phyloP scores from a whole-genome alignment of 192 early-diverging fungal genomes.

The Jimgerdemannia flammicorona region DNA sequence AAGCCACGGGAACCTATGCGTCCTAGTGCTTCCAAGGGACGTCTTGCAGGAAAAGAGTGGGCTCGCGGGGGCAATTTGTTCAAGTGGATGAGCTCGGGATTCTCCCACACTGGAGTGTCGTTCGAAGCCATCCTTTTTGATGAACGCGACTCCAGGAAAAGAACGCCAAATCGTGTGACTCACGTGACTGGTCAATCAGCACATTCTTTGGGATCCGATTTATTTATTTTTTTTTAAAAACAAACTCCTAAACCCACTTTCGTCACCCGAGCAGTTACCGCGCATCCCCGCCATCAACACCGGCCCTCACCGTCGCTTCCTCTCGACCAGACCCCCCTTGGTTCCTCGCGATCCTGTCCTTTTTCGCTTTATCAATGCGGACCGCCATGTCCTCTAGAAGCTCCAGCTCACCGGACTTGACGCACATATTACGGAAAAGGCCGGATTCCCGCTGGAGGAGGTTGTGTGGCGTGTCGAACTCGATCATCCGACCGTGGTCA shows the following conservation, averaged over 20 bases:
- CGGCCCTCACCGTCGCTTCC: no score
- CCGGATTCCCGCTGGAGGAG: constrained; percentile 58
- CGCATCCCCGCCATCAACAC: no score
- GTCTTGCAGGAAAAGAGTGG: constrained; percentile 7
- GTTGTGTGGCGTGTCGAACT: constrained; percentile 71
- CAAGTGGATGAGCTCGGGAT: constrained; percentile 6
- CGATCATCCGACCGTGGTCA: constrained; percentile 74
- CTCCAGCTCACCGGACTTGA: constrained; percentile 80
- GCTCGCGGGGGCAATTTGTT: constrained; percentile 8
- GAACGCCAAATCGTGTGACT: no score
- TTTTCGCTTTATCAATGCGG: constrained; percentile 7
- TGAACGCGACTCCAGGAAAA: no score
- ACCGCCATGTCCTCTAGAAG: constrained; percentile 55
- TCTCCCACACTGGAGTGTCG: constrained; percentile 4
- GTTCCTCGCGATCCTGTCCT: neutral
- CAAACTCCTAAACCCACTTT: no score
- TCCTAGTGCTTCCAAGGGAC: neutral
- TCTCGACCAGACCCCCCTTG: no score
- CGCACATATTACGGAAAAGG: constrained; percentile 74
- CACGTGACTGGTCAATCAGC: no score
- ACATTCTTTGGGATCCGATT: no score
- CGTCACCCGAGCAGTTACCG: no score
- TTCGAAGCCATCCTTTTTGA: neutral
- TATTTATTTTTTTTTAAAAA: no score
- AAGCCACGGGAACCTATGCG: constrained; percentile 6